These are phyloP conservation scores for Ascochyta viciae-villosae DNA, from an alignment of 2,329 filamentous ascomycete genomes.

Conservation along the genomic window DNA sequence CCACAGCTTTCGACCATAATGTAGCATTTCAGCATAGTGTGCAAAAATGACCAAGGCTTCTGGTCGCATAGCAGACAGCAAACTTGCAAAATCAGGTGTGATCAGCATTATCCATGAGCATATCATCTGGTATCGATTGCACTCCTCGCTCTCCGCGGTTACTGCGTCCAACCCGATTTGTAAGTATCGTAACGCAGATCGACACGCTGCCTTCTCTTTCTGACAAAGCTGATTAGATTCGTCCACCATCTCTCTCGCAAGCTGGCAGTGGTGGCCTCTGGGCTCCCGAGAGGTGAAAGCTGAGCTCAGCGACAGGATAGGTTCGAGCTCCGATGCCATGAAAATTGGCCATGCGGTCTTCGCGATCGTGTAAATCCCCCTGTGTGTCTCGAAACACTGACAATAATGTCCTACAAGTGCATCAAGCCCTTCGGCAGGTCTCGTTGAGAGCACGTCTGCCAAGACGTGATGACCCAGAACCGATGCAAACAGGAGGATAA, in stretches of 20 bases:
- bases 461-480: conserved; percentile 47
- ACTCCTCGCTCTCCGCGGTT: conserved; percentile 2
- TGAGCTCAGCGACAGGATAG: conserved; percentile 28
- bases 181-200: conserved; percentile 30
- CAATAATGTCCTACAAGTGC: conserved; percentile 41
- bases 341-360: conserved; percentile 35
- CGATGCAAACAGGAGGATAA: conserved; percentile 46
- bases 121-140: conserved; percentile 32
- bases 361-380: conserved; percentile 28
- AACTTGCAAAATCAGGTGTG: conserved; percentile 43
- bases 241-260: conserved; percentile 29
- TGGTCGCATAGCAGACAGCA: conserved; percentile 46
- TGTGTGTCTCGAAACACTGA: conserved; percentile 33
- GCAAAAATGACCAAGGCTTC: conserved; percentile 59
- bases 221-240: conserved; percentile 13
- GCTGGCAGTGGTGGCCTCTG: conserved; percentile 31
- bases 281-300: conserved; percentile 26
- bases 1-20: conserved; percentile 38
- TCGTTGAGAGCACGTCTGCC: conserved; percentile 41
- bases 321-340: conserved; percentile 34
- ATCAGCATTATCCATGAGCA: conserved; percentile 50
- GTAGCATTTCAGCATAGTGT: conserved; percentile 59
- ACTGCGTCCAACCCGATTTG: conserved; percentile 33
- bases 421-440: conserved; percentile 25
- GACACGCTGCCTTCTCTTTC: conserved; percentile 34